Percentiles rank a stretch among this genome's conserved stretches.
Conservation (phyloP, 2,329 filamentous ascomycete genomes). For the Rhynchosporium agropyri region DNA sequence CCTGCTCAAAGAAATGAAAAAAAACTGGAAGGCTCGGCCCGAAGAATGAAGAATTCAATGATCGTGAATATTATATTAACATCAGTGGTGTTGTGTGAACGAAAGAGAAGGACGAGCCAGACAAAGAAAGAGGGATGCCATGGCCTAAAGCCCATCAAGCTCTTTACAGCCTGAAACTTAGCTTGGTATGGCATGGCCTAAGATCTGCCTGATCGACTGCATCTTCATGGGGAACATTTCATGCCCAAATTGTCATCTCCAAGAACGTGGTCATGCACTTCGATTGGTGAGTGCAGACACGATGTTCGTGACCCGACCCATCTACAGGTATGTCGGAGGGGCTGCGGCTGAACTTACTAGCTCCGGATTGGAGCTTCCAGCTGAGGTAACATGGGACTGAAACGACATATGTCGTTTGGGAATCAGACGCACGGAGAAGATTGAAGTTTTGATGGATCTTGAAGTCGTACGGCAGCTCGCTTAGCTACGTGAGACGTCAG, state of each 20-base stretch:
- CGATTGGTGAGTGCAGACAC: conserved; percentile 4
- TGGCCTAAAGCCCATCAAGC: conserved; percentile 9
- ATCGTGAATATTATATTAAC: conserved; percentile 11
- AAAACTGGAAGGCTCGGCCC: conserved; percentile 9
- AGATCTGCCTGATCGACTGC: conserved; percentile 11
- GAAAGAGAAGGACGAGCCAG: not conserved
- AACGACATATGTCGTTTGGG: conserved; percentile 9
- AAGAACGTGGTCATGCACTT: conserved; percentile 10
- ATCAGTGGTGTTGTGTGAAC: not conserved
- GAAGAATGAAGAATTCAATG: conserved; percentile 5
- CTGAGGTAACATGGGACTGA: conserved; percentile 7
- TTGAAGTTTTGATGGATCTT: not conserved
- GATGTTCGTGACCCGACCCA: conserved; percentile 10
- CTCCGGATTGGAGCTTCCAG: conserved; percentile 13
- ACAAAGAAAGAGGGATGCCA: conserved; percentile 2
- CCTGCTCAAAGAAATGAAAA: conserved; percentile 18
- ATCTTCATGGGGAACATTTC: conserved; percentile 12
- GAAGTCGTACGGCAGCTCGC: conserved; percentile 8
- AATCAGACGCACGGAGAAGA: conserved; percentile 10
- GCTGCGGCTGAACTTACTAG: not conserved
- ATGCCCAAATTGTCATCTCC: conserved; percentile 1
- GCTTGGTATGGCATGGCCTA: conserved; percentile 11
- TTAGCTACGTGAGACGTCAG: conserved; percentile 14
- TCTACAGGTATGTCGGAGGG: not conserved
- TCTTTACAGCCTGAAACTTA: conserved; percentile 9